phyloP scores from a whole-genome alignment of 129 eudicot genomes.

The Silybum marianum region DNA sequence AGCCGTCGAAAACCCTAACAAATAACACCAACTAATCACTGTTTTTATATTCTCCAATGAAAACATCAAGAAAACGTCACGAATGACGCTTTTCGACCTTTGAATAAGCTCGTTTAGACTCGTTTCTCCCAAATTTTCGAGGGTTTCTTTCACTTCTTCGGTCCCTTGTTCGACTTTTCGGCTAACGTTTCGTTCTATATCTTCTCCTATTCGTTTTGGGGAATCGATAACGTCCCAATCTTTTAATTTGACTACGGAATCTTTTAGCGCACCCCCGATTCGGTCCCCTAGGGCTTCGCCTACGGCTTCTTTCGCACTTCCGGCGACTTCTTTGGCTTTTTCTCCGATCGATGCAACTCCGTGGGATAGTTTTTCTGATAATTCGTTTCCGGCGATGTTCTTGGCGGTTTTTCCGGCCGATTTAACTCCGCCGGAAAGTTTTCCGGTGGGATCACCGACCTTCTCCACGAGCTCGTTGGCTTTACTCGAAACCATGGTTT shows the following conservation, averaged over 20 bases:
- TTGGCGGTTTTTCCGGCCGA: slow-evolving; percentile 7
- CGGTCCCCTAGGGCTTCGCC: neutral
- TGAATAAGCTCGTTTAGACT: slow-evolving; percentile 12
- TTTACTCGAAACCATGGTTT: slow-evolving; percentile 24
- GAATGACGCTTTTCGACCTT: slow-evolving; percentile 1
- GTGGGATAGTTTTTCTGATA: neutral
- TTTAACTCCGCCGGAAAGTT: neutral
- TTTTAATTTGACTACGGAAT: neutral
- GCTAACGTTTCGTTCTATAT: slow-evolving; percentile 20
- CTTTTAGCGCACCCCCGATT: neutral
- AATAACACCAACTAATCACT: slow-evolving; percentile 35
- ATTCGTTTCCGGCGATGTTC: neutral
- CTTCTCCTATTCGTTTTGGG: slow-evolving; percentile 20
- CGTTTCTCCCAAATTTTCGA: neutral
- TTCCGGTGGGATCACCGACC: neutral
- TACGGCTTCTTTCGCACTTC: neutral
- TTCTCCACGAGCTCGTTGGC: slow-evolving; percentile 15
- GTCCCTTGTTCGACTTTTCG: slow-evolving; percentile 18
- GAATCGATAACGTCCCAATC: slow-evolving; percentile 25
- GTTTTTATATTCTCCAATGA: slow-evolving; percentile 6
- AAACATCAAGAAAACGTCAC: slow-evolving; percentile 8
- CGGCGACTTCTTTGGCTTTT: neutral
- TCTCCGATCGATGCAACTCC: neutral
- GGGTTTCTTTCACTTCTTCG: slow-evolving; percentile 23
- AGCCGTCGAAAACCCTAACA: slow-evolving; percentile 62